Evolutionary conservation across 768 basidiomycete species (phyloP).

Genomic region (Termitomyces sp.): DNA sequence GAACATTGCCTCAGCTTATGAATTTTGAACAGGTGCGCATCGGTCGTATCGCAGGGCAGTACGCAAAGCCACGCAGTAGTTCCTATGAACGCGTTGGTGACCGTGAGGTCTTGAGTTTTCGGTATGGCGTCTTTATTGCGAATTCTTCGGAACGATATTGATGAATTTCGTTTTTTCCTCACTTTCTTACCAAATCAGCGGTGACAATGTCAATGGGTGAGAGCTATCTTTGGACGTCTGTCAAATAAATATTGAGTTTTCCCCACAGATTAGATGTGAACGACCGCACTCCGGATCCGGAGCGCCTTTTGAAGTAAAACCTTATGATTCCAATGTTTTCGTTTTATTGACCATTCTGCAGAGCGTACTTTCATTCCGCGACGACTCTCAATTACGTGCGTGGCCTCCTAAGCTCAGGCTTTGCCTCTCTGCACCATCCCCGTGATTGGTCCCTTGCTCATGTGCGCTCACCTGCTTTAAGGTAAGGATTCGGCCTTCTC

Average conservation of each 20-base stretch:
- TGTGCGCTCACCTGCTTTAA: constrained; percentile 78
- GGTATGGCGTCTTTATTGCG: constrained; percentile 45
- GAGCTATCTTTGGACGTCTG: constrained; percentile 15
- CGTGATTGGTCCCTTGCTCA: constrained; percentile 90
- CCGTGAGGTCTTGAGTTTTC: constrained; percentile 80
- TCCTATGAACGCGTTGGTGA: constrained; percentile 75
- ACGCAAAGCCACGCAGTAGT: constrained; percentile 92
- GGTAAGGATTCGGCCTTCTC: constrained; percentile 36
- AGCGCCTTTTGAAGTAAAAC: constrained; percentile 76
- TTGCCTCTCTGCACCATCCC: constrained; percentile 90
- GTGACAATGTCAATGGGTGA: constrained; percentile 95
- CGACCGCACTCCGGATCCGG: constrained; percentile 88
- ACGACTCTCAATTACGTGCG: constrained; percentile 93
- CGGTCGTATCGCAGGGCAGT: constrained; percentile 94
- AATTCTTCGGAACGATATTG: too few relatives aligned
- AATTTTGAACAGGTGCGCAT: constrained; percentile 58
- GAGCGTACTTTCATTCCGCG: constrained; percentile 95
- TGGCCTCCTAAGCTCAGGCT: constrained; percentile 84
- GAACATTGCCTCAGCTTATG: background rate
- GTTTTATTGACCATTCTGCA: constrained; percentile 26
- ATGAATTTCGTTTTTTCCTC: background rate
- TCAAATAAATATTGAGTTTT: background rate
- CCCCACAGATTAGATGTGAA: constrained; percentile 56
- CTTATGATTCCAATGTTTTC: background rate
- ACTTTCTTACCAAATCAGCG: constrained; percentile 46